Conservation (phyloP, 2,329 filamentous ascomycete genomes). For the Colletotrichum godetiae region DNA sequence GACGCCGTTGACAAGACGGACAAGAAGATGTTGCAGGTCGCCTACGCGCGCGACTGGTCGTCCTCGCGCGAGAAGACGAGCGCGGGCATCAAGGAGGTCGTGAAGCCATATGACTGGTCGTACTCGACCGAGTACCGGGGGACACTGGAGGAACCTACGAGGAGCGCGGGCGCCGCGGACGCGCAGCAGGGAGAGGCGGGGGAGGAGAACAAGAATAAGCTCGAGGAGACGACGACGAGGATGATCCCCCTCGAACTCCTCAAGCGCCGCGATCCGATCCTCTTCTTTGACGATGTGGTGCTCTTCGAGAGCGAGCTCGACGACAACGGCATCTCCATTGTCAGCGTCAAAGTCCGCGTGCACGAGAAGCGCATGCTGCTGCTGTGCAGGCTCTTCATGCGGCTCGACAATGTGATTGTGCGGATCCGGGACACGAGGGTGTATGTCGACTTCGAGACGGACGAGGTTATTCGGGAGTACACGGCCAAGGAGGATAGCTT, state of each 20-base stretch:
- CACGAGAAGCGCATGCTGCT: slow-evolving; percentile 91
- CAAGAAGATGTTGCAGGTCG: slow-evolving; percentile 89
- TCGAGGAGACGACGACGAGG: slow-evolving; percentile 41
- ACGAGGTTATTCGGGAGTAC: slow-evolving; percentile 88
- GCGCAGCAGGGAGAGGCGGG: slow-evolving; percentile 9
- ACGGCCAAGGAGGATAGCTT: slow-evolving; percentile 88
- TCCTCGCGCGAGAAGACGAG: slow-evolving; percentile 77
- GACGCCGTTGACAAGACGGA: slow-evolving; percentile 96
- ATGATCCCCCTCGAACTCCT: slow-evolving; percentile 87
- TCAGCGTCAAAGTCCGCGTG: slow-evolving; percentile 91
- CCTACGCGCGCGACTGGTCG: slow-evolving; percentile 89
- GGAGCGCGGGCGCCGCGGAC: slow-evolving; percentile 1
- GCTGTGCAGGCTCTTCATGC: slow-evolving; percentile 89
- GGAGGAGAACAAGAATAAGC: background rate
- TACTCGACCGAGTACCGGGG: slow-evolving; percentile 92
- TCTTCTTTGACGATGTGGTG: slow-evolving; percentile 96
- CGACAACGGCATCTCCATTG: slow-evolving; percentile 93
- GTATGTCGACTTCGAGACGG: slow-evolving; percentile 87
- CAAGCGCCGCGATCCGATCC: slow-evolving; percentile 88
- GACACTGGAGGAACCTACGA: slow-evolving; percentile 58
- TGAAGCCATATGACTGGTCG: slow-evolving; percentile 98
- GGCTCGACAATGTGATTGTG: slow-evolving; percentile 89
- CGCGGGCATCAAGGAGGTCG: slow-evolving; percentile 90
- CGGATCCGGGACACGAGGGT: slow-evolving; percentile 90
- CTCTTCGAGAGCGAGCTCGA: slow-evolving; percentile 98